phyloP scores from a whole-genome alignment of 2,329 filamentous ascomycete species.

The Cercospora citrullina region DNA sequence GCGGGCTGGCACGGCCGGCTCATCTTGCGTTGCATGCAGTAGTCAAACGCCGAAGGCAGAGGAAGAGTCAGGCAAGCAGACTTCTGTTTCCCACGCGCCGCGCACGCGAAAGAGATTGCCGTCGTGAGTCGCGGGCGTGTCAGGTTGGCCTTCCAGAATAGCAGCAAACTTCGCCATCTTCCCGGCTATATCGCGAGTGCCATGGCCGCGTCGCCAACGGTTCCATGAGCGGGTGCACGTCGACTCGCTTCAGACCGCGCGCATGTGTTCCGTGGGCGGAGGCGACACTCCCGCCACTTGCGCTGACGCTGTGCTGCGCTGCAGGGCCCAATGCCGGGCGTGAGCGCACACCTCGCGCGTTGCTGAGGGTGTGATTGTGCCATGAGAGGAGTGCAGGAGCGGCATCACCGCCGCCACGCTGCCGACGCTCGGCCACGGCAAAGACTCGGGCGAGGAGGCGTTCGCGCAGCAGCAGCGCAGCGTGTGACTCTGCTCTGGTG shows the following conservation, averaged over 20 bases:
- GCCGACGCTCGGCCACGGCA: neutral
- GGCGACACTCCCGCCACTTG: neutral
- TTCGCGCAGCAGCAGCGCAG: neutral
- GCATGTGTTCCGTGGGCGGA: neutral
- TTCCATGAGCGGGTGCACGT: neutral
- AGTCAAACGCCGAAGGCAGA: neutral
- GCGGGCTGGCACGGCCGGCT: neutral
- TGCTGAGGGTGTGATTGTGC: neutral
- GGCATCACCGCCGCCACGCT: neutral
- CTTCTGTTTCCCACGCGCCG: neutral
- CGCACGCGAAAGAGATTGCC: neutral
- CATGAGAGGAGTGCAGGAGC: neutral
- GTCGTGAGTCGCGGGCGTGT: neutral
- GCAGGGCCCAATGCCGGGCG: neutral
- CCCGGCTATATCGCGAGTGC: neutral
- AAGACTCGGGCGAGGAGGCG: neutral
- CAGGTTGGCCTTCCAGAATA: neutral
- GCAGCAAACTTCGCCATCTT: neutral
- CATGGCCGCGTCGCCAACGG: neutral
- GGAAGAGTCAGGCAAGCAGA: neutral
- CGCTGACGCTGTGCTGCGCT: neutral
- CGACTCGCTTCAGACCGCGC: neutral
- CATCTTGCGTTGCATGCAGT: neutral
- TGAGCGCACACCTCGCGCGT: neutral
- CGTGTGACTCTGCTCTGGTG: neutral